Percentiles rank a stretch among this genome's conserved stretches.
Evolutionary conservation across 495 filamentous ascomycete genomes (phyloP).

Genomic region (Neohortaea acidophila): DNA sequence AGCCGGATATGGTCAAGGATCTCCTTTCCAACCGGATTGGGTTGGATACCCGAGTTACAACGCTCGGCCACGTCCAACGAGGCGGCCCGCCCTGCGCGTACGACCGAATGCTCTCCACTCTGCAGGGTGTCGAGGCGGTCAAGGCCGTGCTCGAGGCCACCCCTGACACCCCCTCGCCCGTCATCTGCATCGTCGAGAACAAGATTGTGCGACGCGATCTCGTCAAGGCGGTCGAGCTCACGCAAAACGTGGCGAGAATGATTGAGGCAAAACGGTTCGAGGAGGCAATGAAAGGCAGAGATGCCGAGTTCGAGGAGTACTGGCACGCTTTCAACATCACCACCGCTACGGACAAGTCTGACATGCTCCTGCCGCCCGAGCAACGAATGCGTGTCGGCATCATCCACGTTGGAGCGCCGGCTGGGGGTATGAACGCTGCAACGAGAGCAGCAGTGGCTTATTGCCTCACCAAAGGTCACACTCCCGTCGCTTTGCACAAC

Average conservation of each 20-base stretch:
- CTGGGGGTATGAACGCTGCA: conserved; percentile 98
- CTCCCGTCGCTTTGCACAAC: conserved; percentile 83
- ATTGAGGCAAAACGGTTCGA: conserved; percentile 75
- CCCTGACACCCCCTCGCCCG: conserved; percentile 76
- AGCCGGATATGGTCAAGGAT: conserved; percentile 64
- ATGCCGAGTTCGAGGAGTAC: conserved; percentile 90
- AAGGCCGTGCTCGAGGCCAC: conserved; percentile 86
- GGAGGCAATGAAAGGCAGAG: conserved; percentile 68
- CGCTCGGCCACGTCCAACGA: conserved; percentile 89
- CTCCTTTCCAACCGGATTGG: conserved; percentile 64
- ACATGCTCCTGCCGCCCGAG: conserved; percentile 47
- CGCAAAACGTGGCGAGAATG: conserved; percentile 63
- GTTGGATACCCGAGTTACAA: conserved; percentile 87
- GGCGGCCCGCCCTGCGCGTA: conserved; percentile 86
- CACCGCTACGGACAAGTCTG: conserved; percentile 51
- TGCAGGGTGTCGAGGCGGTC: conserved; percentile 94
- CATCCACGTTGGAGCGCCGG: conserved; percentile 92
- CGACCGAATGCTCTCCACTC: conserved; percentile 80
- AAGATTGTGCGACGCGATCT: conserved; percentile 84
- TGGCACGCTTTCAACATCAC: conserved; percentile 81
- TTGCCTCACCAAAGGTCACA: conserved; percentile 84
- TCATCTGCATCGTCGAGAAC: conserved; percentile 94
- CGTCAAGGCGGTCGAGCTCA: conserved; percentile 72
- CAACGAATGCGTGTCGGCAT: conserved; percentile 90
- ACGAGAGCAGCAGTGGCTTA: conserved; percentile 93